A percentile compares a stretch with the other conserved stretches of the same genome.
These are phyloP conservation scores for Phyllostachys edulis DNA, from an alignment of 176 grass and related monocot species.

Conservation along the genomic window DNA sequence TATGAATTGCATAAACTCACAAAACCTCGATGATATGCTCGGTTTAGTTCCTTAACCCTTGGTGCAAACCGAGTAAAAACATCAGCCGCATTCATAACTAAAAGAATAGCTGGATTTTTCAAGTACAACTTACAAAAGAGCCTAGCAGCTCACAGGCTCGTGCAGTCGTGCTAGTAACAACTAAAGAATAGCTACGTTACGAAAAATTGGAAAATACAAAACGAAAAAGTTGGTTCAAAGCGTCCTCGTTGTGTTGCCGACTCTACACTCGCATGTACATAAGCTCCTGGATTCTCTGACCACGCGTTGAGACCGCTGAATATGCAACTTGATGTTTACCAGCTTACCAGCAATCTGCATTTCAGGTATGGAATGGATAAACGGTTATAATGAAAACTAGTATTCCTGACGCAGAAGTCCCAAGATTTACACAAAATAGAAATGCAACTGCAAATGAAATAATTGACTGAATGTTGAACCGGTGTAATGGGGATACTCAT, in stretches of 20 bases:
- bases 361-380: constrained; percentile 5
- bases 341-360: constrained; percentile 89
- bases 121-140: neutral
- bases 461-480: neutral
- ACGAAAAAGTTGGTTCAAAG: constrained; percentile 22
- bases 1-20: neutral
- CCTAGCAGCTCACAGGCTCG: neutral
- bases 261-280: constrained; percentile 69
- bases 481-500: no score
- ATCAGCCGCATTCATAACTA: no score
- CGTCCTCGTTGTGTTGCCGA: constrained; percentile 51
- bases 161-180: neutral
- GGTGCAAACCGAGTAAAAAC: neutral
- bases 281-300: constrained; percentile 71
- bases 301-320: constrained; percentile 55
- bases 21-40: neutral
- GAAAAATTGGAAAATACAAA: neutral
- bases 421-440: neutral
- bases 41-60: neutral
- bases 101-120: no score
- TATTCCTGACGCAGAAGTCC: neutral
- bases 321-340: constrained; percentile 82
- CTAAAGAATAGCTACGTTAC: neutral
- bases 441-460: constrained; percentile 13
- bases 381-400: neutral